Evolutionary conservation across 2,329 filamentous ascomycete genomes (phyloP).

Genomic region (Xylariales sp.): DNA sequence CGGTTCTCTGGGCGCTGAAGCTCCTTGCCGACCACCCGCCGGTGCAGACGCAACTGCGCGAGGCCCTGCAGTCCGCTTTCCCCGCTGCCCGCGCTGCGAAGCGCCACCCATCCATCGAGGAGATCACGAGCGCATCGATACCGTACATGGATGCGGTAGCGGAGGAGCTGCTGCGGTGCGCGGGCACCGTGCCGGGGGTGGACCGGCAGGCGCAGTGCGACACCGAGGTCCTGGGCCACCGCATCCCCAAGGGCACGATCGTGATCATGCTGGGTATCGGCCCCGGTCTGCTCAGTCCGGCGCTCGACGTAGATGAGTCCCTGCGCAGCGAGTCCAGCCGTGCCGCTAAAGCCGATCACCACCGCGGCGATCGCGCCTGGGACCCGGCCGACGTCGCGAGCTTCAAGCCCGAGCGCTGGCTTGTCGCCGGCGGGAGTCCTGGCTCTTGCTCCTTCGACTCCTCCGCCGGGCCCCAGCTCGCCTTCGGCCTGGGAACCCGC

Average conservation of each 20-base stretch:
- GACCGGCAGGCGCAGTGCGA: constrained; percentile 19
- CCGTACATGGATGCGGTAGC: constrained; percentile 27
- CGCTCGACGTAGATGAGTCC: constrained; percentile 7
- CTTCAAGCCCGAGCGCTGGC: constrained; percentile 17
- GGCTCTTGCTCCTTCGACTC: constrained; percentile 9
- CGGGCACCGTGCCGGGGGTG: constrained; percentile 15
- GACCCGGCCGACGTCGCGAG: constrained; percentile 7
- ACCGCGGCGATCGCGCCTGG: constrained; percentile 4
- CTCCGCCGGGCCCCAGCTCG: constrained; percentile 16
- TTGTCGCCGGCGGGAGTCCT: neutral
- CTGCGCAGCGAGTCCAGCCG: constrained; percentile 9
- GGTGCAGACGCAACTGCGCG: constrained; percentile 22
- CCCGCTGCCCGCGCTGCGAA: constrained; percentile 11
- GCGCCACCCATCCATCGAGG: constrained; percentile 16
- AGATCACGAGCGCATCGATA: constrained; percentile 15
- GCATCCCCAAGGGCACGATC: constrained; percentile 14
- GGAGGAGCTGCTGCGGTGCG: constrained; percentile 25
- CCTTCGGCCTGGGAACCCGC: constrained; percentile 20
- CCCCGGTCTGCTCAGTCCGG: constrained; percentile 9
- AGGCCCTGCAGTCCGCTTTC: constrained; percentile 11
- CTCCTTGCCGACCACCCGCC: constrained; percentile 16
- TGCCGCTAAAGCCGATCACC: constrained; percentile 1
- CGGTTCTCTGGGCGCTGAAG: constrained; percentile 24
- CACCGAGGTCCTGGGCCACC: constrained; percentile 16
- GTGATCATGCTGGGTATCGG: constrained; percentile 10